Evolutionary conservation across 345 rosid species (phyloP), one percentile per base, ranked within the genome.

Genomic region (Linum usitatissimum): DNA sequence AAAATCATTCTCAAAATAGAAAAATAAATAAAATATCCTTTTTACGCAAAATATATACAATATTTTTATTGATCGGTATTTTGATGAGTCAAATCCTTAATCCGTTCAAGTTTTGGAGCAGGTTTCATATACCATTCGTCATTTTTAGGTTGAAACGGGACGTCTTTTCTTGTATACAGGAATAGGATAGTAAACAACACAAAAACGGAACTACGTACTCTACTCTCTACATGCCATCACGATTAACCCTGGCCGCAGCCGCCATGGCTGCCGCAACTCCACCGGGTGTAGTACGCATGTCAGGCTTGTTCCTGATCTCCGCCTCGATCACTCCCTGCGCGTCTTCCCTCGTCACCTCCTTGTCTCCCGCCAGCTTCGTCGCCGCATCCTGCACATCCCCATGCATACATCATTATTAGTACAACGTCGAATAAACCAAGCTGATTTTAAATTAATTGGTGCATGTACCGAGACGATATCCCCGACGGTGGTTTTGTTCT

Each of bases 261-360:
- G 82, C 82, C 68, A 78, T 71, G 8, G 90, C 73, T 20, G 77
- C 80, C 4, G 81, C 85, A 15, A 83, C 80, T 3, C 88, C 86
- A 15, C 84, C 86, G 1, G 85, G 81, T 2, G 77, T 76, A 1
- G 82, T 61, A 9, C 34, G 68, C 80, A 66, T 65, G 15, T 83
- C 73, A 0, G 69, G 64, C 30, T 76, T 77, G 64, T 74, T 83
- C 53, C 71, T 73, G 48, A 77, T 55, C 76, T 83, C 85, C 6
- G 85, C 86, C 10, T 70, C 68, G 15, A 70, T 72, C 62, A 87
- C 83, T 0, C 77, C 69, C 30, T 76, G 79, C 0, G 85, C 88
- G 55, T 84, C 90, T 67, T 79, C 81, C 8, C 69, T 42, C 5
- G 83, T 84, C 70, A 78, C 84, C 6, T 57, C 66, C 61, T 78